Evolutionary conservation across 108 stramenopile species (phyloP).

Genomic region (Fistulifera pelliculosa): DNA sequence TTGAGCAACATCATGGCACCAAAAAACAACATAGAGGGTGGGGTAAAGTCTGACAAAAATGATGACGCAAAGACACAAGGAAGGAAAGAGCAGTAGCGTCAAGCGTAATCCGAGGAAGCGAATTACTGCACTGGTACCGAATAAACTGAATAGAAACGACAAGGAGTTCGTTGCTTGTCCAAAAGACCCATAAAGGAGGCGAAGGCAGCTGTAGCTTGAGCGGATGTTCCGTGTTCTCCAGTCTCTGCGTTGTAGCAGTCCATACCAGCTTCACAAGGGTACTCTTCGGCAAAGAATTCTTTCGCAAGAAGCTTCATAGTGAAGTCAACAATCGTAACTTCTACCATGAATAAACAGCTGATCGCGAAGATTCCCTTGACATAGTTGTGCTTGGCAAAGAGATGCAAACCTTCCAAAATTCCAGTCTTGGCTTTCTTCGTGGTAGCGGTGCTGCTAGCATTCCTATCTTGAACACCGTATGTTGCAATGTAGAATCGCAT

Average conservation of each 20-base stretch:
- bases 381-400: slow-evolving; percentile 90
- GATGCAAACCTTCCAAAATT: slow-evolving; percentile 85
- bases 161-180: slow-evolving; percentile 94
- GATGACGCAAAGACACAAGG: slow-evolving; percentile 75
- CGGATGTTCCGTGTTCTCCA: slow-evolving; percentile 60
- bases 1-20: slow-evolving; percentile 95
- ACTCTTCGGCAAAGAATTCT: slow-evolving; percentile 71
- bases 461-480: slow-evolving; percentile 59
- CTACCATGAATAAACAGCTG: slow-evolving; percentile 96
- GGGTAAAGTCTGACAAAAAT: slow-evolving; percentile 76
- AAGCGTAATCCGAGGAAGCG: slow-evolving; percentile 84
- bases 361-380: slow-evolving; percentile 97
- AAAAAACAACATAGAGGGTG: slow-evolving; percentile 87
- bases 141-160: slow-evolving; percentile 83
- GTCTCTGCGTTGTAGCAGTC: slow-evolving; percentile 63
- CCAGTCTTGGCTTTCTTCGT: slow-evolving; percentile 49
- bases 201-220: slow-evolving; percentile 71
- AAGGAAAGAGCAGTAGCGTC: slow-evolving; percentile 90
- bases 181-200: slow-evolving; percentile 95
- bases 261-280: slow-evolving; percentile 72
- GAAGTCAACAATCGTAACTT: slow-evolving; percentile 96
- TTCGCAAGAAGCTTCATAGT: slow-evolving; percentile 94
- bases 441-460: slow-evolving; percentile 23
- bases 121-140: slow-evolving; percentile 94
- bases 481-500: slow-evolving; percentile 81